A percentile compares a stretch with the other conserved stretches of the same genome.
phyloP scores from a whole-genome alignment of 2,329 filamentous ascomycete species.

The Curvularia sp. region DNA sequence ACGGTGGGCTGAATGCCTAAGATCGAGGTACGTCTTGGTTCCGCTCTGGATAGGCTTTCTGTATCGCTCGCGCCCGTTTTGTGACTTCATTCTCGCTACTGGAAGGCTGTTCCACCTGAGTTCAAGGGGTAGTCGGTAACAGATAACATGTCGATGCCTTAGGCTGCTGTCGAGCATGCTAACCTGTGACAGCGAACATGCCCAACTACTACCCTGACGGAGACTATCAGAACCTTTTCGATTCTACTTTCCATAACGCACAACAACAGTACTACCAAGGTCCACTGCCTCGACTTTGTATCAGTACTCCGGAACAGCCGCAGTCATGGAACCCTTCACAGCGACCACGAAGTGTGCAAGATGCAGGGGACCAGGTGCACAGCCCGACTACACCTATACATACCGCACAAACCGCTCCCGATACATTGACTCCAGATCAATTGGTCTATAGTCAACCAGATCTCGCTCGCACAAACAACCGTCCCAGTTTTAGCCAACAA shows the following conservation, averaged over 20 bases:
- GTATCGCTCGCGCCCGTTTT: background rate
- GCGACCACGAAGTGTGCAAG: slow-evolving; percentile 22
- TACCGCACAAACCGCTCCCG: slow-evolving; percentile 20
- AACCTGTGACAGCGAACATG: slow-evolving; percentile 38
- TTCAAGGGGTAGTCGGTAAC: background rate
- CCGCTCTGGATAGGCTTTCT: slow-evolving; percentile 5
- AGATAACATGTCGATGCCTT: slow-evolving; percentile 14
- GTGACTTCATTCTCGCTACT: background rate
- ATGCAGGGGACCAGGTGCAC: slow-evolving; percentile 15
- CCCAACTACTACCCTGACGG: slow-evolving; percentile 33
- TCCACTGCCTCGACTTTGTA: slow-evolving; percentile 18
- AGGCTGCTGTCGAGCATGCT: slow-evolving; percentile 26
- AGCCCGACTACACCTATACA: slow-evolving; percentile 29
- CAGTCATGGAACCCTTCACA: slow-evolving; percentile 30
- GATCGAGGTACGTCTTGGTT: slow-evolving; percentile 13
- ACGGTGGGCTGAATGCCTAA: slow-evolving; percentile 18
- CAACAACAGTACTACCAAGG: slow-evolving; percentile 21
- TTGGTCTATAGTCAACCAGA: slow-evolving; percentile 17
- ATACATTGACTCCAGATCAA: slow-evolving; percentile 8
- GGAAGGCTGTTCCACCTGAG: background rate
- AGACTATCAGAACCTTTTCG: slow-evolving; percentile 22
- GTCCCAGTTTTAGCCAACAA: slow-evolving; percentile 19
- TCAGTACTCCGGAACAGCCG: slow-evolving; percentile 11
- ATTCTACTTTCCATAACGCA: slow-evolving; percentile 23
- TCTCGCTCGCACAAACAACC: slow-evolving; percentile 8